Conservation (phyloP, 768 basidiomycete species). For the Leucosporidium scottii region DNA sequence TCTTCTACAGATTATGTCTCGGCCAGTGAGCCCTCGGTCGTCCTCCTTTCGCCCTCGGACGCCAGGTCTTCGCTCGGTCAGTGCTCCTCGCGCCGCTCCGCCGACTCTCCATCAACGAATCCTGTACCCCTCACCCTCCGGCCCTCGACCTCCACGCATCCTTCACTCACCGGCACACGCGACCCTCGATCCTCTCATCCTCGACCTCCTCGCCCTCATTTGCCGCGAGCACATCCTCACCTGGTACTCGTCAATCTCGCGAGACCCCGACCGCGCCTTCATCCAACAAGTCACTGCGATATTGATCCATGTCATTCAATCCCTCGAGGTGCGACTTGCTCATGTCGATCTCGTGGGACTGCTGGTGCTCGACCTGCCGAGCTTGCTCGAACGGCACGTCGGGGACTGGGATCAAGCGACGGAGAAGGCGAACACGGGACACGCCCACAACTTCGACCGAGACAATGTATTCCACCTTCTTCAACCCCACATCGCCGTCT, state of each 20-base stretch:
- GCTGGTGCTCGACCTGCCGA: conserved; percentile 57
- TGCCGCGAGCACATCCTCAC: conserved; percentile 32
- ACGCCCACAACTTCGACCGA: conserved; percentile 49
- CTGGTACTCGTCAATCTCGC: conserved; percentile 34
- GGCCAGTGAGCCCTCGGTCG: background rate
- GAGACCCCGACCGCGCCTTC: conserved; percentile 36
- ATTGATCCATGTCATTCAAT: conserved; percentile 32
- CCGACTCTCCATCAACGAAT: conserved; percentile 19
- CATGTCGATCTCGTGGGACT: conserved; percentile 54
- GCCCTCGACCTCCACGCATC: conserved; percentile 15
- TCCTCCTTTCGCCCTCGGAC: background rate
- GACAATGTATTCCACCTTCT: conserved; percentile 67
- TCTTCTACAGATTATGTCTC: no score
- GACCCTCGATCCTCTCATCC: conserved; percentile 27
- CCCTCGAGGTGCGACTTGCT: conserved; percentile 31
- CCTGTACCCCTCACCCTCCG: conserved; percentile 7
- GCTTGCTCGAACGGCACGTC: conserved; percentile 66
- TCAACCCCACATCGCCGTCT: conserved; percentile 71
- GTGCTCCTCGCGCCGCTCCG: background rate
- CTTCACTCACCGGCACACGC: conserved; percentile 22
- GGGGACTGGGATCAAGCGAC: conserved; percentile 65
- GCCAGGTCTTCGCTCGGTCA: background rate
- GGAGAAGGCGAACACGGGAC: conserved; percentile 55
- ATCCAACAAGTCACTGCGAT: conserved; percentile 29
- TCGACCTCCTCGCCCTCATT: conserved; percentile 32